These are phyloP conservation scores for Penicillium rolfsii DNA, from an alignment of 2,329 filamentous ascomycete genomes.

Conservation along the genomic window DNA sequence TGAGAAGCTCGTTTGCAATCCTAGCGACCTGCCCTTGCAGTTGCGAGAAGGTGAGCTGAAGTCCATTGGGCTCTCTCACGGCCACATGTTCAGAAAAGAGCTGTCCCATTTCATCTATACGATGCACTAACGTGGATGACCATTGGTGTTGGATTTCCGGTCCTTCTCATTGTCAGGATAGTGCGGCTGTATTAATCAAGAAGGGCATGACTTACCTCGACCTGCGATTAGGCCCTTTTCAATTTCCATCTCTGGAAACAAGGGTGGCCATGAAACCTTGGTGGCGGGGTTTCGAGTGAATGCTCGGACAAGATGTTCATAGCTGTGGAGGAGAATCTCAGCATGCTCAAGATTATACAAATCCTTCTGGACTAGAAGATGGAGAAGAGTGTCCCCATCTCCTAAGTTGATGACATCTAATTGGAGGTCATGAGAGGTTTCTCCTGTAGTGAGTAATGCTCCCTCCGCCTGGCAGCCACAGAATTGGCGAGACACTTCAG, in stretches of 20 bases:
- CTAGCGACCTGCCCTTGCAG: slow-evolving; percentile 39
- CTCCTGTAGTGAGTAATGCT: slow-evolving; percentile 22
- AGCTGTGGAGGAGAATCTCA: slow-evolving; percentile 27
- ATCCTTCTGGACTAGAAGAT: slow-evolving; percentile 35
- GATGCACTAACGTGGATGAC: slow-evolving; percentile 41
- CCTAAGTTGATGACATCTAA: slow-evolving; percentile 46
- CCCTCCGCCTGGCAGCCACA: slow-evolving; percentile 23
- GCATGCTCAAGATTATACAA: slow-evolving; percentile 37
- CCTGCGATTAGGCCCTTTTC: slow-evolving; percentile 20
- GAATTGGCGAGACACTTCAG: slow-evolving; percentile 33
- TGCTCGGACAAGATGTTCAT: slow-evolving; percentile 21
- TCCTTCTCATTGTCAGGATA: slow-evolving; percentile 17
- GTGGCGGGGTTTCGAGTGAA: slow-evolving; percentile 26
- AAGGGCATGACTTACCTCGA: slow-evolving; percentile 17
- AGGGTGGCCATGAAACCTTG: slow-evolving; percentile 21
- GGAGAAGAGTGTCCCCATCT: slow-evolving; percentile 22
- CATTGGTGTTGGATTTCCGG: slow-evolving; percentile 32
- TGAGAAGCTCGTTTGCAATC: slow-evolving; percentile 39
- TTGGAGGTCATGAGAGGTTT: slow-evolving; percentile 38
- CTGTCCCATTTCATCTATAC: slow-evolving; percentile 41
- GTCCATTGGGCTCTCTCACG: slow-evolving; percentile 33
- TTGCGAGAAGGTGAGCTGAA: slow-evolving; percentile 42
- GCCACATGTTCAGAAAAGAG: slow-evolving; percentile 28
- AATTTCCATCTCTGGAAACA: slow-evolving; percentile 22
- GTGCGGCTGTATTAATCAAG: background rate